phyloP scores from a whole-genome alignment of 2,329 filamentous ascomycete genomes.

The Talaromyces sp. region DNA sequence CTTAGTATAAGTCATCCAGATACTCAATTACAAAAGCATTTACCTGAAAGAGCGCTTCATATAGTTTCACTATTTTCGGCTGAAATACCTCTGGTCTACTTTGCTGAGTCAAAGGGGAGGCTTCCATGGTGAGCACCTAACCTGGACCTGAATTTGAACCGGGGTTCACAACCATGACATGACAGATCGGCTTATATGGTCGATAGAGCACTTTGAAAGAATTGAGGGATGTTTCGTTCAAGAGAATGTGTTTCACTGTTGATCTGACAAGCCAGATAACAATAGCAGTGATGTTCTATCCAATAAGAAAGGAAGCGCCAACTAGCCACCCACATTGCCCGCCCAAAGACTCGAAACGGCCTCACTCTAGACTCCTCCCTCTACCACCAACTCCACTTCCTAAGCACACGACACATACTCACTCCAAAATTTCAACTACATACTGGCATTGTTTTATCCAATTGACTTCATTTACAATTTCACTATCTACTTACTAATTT shows the following conservation, averaged over 20 bases:
- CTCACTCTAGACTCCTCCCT: too few species aligned
- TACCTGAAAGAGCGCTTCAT: conserved; percentile 73
- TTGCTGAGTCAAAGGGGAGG: conserved; percentile 91
- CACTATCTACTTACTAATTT: neutral
- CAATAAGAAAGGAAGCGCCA: conserved; percentile 1
- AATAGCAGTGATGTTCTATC: neutral
- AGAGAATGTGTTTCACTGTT: neutral
- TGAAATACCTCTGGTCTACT: conserved; percentile 84
- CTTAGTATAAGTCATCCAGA: neutral
- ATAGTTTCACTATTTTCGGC: conserved; percentile 89
- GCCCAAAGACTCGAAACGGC: neutral
- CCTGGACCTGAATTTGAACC: neutral
- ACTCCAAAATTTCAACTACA: neutral
- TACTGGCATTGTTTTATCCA: too few species aligned
- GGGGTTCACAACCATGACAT: conserved; percentile 11
- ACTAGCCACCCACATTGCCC: conserved; percentile 11
- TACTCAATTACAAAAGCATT: neutral
- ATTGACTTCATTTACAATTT: too few species aligned
- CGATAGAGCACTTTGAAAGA: neutral
- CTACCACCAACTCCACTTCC: neutral
- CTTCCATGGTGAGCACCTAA: conserved; percentile 61
- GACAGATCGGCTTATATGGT: neutral
- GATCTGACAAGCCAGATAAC: conserved; percentile 10
- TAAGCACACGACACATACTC: neutral
- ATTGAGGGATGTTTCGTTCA: neutral